phyloP scores from a whole-genome alignment of 2,329 filamentous ascomycete genomes.

The Catunica adiposa region DNA sequence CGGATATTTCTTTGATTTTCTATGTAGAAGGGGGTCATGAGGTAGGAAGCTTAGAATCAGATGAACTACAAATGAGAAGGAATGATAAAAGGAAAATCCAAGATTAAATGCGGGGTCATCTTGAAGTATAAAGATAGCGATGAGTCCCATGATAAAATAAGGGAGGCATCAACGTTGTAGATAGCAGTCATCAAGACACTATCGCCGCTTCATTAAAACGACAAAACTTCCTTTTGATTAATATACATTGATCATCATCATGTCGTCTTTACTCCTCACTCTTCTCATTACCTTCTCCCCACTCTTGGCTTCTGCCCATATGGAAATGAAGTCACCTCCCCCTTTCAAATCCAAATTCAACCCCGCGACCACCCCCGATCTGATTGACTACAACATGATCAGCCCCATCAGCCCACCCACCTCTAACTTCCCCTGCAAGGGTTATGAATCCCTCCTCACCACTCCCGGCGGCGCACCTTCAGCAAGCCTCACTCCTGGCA shows the following conservation, averaged over 20 bases:
- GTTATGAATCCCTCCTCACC: slow-evolving; percentile 19
- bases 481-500: slow-evolving; percentile 35
- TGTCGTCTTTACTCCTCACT: neutral
- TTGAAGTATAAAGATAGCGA: too few relatives aligned
- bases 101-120: too few relatives aligned
- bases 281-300: slow-evolving; percentile 2
- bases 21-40: neutral
- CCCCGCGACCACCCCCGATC: slow-evolving; percentile 19
- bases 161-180: too few relatives aligned
- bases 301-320: slow-evolving; percentile 17
- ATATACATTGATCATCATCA: too few relatives aligned
- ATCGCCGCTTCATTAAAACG: too few relatives aligned
- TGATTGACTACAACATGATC: slow-evolving; percentile 38
- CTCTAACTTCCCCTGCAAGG: slow-evolving; percentile 47
- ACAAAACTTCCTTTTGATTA: too few relatives aligned
- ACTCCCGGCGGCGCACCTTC: slow-evolving; percentile 25
- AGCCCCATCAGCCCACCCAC: slow-evolving; percentile 35
- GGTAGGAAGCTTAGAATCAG: neutral
- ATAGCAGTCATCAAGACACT: too few relatives aligned
- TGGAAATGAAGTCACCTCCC: slow-evolving; percentile 20
- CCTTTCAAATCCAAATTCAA: slow-evolving; percentile 20
- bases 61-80: too few relatives aligned
- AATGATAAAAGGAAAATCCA: too few relatives aligned
- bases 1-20: neutral
- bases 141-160: too few relatives aligned